Evolutionary conservation across 345 rosid genomes (phyloP), one percentile per base, ranked within the genome.

Genomic region (Citrus trifoliata): DNA sequence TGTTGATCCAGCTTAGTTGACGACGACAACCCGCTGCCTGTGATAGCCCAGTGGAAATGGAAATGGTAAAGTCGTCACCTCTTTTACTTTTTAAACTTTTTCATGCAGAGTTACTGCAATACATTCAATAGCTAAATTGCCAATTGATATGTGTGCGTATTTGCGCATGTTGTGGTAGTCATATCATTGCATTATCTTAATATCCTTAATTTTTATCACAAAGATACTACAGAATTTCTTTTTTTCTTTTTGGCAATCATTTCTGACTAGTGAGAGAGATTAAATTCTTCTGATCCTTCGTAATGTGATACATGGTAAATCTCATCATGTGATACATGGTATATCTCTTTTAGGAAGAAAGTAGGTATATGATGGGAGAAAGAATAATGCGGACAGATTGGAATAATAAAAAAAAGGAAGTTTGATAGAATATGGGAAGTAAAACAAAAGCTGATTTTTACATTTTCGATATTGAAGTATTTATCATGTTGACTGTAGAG

Each of bases 21-120:
- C 73, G 64, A 30, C 70, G 22, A 19, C 24, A 69, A 35, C 81
- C 83, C 76, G 77, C 76, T 75, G 76, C 75, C 80, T 38, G 42
- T 76, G 38, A 42, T 73, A 28, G 67, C 69, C 53, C 65, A 53
- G 67, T 27, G 76, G 81, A 75, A 78, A 68, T 70, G 72, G 80
- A 83, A 72, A 65, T 70, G 79, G 80, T 79, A 84, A 80, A 71
- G 63, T 33, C 55, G 51, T 75, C 69, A 64, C 46, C 30, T 77
- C 37, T 71, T 78, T 62, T 72, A 71, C 55, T 70, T 66, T 22
- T 40, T 68, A 74, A 70, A 10, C 46, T 71, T 65, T 79, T 7
- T 63, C 14, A 48, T 75, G 27, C 28, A 42, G 18, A 74, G 62
- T 80, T 58, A 55, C 60, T 51, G 82, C 40, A 35, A 75, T 66